Base-by-base conservation (phyloP, 1,139 yeast species). In the Diutina catenulata region DNA sequence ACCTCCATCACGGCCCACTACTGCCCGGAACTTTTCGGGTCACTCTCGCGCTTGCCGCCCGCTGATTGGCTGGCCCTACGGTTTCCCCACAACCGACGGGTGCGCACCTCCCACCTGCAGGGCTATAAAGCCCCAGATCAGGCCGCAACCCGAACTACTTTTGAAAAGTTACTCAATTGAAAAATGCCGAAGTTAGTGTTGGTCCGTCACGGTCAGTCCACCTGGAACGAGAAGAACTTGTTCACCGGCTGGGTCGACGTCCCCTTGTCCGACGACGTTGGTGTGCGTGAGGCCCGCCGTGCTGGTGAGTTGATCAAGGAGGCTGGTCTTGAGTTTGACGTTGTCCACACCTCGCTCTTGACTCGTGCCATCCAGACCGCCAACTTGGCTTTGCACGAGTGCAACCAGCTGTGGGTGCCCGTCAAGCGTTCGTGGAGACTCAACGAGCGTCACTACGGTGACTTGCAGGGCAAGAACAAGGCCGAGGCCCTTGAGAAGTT, bases 241-340 rank as follows among this genome's bases (percentile, higher is more conserved):
- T 91, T 91, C 80, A 88, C 97, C 62, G 98, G 98, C 58, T 91
- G 98, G 98, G 96, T 88, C 48, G 97, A 88, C 63, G 94, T 86
- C 50, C 74, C 76, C 60, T 77, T 91, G 62, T 78, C 93, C 19
- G 25, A 31, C 20, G 25, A 31, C 20, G n/a, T n/a, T n/a, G 35
- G 35, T 11, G 19, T 13, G 13, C 10, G 9, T 11, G 35, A 31
- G 14, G 35, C 97, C 51, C 70, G 70, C 52, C 79, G 83, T 62
- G 98, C 96, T 50, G 98, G 97, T 64, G 88, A 78, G 60, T 74
- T 91, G 59, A 71, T 91, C 60, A 81, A 80, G 65, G 94, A 86
- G 64, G 80, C 91, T 48, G 83, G 81, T 47, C 74, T 86, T 54
- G 64, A 74, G 57, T 95, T 93, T 56, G 96, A 86, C 56, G 68